Evolutionary conservation across 441 rosid genomes (phyloP), one percentile per base, ranked within the genome.

Genomic region (Erodium trifolium): DNA sequence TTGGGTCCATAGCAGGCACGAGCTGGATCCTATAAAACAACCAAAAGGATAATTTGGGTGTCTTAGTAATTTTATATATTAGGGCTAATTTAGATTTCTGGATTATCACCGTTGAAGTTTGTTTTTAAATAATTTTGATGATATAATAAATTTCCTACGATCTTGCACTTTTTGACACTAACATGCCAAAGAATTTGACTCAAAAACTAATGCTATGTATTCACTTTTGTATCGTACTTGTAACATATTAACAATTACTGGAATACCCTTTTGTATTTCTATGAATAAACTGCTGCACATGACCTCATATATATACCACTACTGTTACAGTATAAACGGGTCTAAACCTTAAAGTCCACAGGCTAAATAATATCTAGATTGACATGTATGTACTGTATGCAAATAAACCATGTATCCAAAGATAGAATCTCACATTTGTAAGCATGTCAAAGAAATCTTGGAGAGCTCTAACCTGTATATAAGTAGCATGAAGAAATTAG

Each of bases 1-100:
- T 91, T 94, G 69, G 97, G 96, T 65, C 99, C 99, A 66, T 91
- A 90, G 81, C 99, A 94, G 71, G 97, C 97, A 37, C 97, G 92
- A 63, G 76, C 76, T 1, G 87, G 78, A 63, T 91, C 99, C 97
- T 93, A 72, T 59, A 77, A 59, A 16, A 70, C 66, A 35, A 8
- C 62, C 70, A 77, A 70, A 34, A 62, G 12, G 12, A 43, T 43
- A 9, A 8, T 8, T 43, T 43, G 12, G 49, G 12, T 8, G 49
- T 43, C 49, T 43, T 43, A 7, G 49, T 43, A 9, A 43, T 43
- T 43, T 43, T 8, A 8, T 8, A 8, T 43, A 43, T 1, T 8
- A 43, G 49, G 12, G 49, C 49, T 43, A 5, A 43, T 43, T 8
- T 43, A 9, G 49, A 11, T 43, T 43, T 43, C 49, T 43, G 9